These are phyloP conservation scores for Hymenoscyphus scutula DNA, from an alignment of 2,329 filamentous ascomycete species.

Conservation along the genomic window DNA sequence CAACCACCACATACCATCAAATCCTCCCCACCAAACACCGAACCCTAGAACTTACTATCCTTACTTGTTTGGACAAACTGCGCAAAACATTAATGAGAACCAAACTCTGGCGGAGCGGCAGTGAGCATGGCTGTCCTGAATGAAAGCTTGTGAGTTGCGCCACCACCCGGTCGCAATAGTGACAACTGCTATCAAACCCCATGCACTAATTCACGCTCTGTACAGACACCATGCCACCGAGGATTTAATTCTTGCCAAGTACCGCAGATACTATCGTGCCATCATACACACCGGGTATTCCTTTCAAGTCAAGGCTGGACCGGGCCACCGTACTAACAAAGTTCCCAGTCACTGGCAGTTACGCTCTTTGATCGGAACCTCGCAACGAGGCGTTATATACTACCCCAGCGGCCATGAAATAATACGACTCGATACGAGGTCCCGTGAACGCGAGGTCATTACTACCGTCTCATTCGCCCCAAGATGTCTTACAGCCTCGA, in stretches of 20 bases:
- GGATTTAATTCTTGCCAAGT: slow-evolving; percentile 56
- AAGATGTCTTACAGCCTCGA: slow-evolving; percentile 81
- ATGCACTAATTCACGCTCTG: background rate
- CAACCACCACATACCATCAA: too few relatives aligned
- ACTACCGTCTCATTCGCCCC: slow-evolving; percentile 70
- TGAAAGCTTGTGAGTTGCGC: slow-evolving; percentile 48
- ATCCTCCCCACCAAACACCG: background rate
- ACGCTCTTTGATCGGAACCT: slow-evolving; percentile 82
- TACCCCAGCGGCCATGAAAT: slow-evolving; percentile 76
- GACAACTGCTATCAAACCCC: background rate
- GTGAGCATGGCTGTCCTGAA: slow-evolving; percentile 55
- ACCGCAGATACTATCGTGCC: slow-evolving; percentile 66
- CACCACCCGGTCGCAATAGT: background rate
- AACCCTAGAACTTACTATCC: background rate
- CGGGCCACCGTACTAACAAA: background rate
- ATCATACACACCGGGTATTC: slow-evolving; percentile 64
- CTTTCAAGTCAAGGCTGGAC: slow-evolving; percentile 18
- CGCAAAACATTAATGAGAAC: background rate
- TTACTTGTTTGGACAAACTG: background rate
- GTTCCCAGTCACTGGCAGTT: slow-evolving; percentile 81
- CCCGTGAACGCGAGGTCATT: slow-evolving; percentile 69
- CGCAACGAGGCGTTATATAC: slow-evolving; percentile 75
- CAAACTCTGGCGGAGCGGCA: slow-evolving; percentile 14
- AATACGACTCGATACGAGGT: slow-evolving; percentile 66
- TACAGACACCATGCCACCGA: slow-evolving; percentile 64